A percentile compares a stretch with the other conserved stretches of the same genome.
phyloP scores from a whole-genome alignment of 805 yeast species.

The Ogataea pini region DNA sequence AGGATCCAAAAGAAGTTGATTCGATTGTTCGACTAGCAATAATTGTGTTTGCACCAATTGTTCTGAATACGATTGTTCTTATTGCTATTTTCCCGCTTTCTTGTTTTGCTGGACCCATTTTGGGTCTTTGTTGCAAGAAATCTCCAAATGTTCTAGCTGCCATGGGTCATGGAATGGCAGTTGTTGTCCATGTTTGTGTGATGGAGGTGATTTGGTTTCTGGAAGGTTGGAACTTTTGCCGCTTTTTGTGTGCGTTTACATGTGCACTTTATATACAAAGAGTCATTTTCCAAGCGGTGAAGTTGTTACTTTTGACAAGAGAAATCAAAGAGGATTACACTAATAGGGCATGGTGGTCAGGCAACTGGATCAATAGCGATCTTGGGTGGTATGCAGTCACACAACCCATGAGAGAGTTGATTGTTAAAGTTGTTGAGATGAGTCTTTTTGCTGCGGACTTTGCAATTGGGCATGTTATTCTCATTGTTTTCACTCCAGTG shows the following conservation, averaged over 20 bases:
- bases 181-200: conserved; percentile 36
- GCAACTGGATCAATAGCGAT: conserved; percentile 45
- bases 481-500: conserved; percentile 42
- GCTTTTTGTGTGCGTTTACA: conserved; percentile 42
- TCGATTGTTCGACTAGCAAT: conserved; percentile 63
- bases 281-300: conserved; percentile 35
- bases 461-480: conserved; percentile 43
- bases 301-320: conserved; percentile 39
- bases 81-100: conserved; percentile 39
- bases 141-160: conserved; percentile 42
- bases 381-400: conserved; percentile 40
- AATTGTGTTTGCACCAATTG: conserved; percentile 50
- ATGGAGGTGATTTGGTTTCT: conserved; percentile 41
- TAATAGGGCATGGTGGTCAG: conserved; percentile 57
- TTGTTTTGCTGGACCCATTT: conserved; percentile 39
- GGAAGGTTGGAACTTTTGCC: conserved; percentile 44
- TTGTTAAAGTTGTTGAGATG: conserved; percentile 48
- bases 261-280: conserved; percentile 41
- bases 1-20: conserved; percentile 48
- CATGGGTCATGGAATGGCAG: conserved; percentile 39
- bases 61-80: conserved; percentile 39
- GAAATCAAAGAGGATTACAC: conserved; percentile 43
- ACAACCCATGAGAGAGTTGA: conserved; percentile 48
- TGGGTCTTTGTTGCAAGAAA: conserved; percentile 35
- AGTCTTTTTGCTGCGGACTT: conserved; percentile 50